Conservation (phyloP, 345 rosid genomes). For the Salix viminalis region DNA sequence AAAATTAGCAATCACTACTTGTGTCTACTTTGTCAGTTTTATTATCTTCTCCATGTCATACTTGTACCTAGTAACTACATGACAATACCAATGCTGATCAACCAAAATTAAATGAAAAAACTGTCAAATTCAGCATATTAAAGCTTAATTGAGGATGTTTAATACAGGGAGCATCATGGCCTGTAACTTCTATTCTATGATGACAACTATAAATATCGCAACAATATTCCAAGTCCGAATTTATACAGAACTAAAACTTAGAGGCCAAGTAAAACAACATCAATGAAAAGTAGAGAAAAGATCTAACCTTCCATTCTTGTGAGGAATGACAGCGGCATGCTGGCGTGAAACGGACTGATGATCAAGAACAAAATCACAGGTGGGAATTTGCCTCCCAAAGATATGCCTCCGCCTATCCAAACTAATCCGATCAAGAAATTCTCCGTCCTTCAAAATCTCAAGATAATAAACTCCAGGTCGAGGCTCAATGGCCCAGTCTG, state of each 20-base stretch:
- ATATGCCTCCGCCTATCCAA: constrained; percentile 70
- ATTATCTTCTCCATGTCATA: neutral
- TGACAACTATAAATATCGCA: neutral
- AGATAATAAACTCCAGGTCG: constrained; percentile 78
- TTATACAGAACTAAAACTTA: neutral
- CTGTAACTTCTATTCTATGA: neutral
- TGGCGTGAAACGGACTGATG: constrained; percentile 83
- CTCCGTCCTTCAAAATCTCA: constrained; percentile 82
- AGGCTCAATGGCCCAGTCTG: constrained; percentile 95
- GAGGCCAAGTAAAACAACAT: neutral
- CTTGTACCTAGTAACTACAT: neutral
- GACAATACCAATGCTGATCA: neutral
- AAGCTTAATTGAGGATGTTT: neutral
- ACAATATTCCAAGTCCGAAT: neutral
- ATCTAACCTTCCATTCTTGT: constrained; percentile 69
- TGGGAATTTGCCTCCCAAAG: constrained; percentile 79
- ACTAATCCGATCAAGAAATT: constrained; percentile 70
- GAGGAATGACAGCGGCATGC: constrained; percentile 87
- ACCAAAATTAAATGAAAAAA: neutral
- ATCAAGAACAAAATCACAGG: constrained; percentile 87
- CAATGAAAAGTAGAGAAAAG: neutral
- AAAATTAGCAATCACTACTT: neutral
- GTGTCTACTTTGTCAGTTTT: neutral
- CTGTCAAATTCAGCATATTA: neutral
- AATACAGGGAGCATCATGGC: neutral